phyloP scores from a whole-genome alignment of 2,329 filamentous ascomycete genomes.

The Verticillium alfalfae region DNA sequence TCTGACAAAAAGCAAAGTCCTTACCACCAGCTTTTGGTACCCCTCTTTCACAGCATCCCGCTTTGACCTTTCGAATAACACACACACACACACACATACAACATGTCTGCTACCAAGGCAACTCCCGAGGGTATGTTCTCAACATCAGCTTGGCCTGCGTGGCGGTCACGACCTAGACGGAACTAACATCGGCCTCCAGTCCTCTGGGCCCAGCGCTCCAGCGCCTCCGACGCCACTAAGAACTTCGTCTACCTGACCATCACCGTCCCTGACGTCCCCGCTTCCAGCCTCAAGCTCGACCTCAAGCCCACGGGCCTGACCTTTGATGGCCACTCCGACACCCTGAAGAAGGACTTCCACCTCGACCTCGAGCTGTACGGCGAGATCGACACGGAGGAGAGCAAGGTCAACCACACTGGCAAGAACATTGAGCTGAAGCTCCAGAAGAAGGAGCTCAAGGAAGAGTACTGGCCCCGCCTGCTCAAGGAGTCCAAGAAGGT shows the following conservation, averaged over 20 bases:
- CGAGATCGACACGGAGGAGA: slow-evolving; percentile 82
- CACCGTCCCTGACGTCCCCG: slow-evolving; percentile 76
- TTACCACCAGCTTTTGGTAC: not conserved
- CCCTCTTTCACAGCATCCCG: not conserved
- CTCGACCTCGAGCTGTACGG: slow-evolving; percentile 82
- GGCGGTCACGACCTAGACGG: too few species aligned
- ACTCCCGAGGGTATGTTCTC: slow-evolving; percentile 31
- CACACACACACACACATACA: not conserved
- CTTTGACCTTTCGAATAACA: not conserved
- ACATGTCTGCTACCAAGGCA: slow-evolving; percentile 12
- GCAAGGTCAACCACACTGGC: slow-evolving; percentile 81
- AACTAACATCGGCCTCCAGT: slow-evolving; percentile 47
- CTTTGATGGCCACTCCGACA: slow-evolving; percentile 78
- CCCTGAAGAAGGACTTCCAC: slow-evolving; percentile 81
- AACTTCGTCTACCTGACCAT: slow-evolving; percentile 96
- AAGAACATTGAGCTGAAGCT: slow-evolving; percentile 88
- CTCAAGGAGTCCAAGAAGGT: slow-evolving; percentile 85
- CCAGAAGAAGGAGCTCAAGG: slow-evolving; percentile 93
- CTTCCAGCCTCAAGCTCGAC: slow-evolving; percentile 73
- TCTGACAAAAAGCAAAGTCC: not conserved
- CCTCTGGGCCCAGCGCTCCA: slow-evolving; percentile 97
- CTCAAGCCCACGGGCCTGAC: slow-evolving; percentile 70
- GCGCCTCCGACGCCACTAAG: slow-evolving; percentile 69
- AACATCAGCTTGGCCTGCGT: not conserved
- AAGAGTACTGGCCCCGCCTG: slow-evolving; percentile 93